These are phyloP conservation scores for Leccinum imitatum DNA, from an alignment of 768 basidiomycete species.

Conservation along the genomic window DNA sequence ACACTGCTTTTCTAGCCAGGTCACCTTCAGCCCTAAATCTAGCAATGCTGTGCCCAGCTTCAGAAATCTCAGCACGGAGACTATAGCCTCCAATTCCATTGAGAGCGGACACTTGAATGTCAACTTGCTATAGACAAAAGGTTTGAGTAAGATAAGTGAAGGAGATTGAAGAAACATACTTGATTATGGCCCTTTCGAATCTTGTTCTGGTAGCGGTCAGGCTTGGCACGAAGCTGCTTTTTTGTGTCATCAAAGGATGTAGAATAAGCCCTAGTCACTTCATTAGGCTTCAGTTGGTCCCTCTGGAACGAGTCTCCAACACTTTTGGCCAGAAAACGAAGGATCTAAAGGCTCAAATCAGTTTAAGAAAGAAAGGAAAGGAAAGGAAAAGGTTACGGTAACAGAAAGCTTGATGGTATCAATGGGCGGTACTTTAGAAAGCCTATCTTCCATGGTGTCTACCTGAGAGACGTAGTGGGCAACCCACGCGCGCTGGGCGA, in stretches of 20 bases:
- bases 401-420: conserved; percentile 28
- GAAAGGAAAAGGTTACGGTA: conserved; percentile 9
- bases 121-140: conserved; percentile 16
- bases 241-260: conserved; percentile 15
- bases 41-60: conserved; percentile 18
- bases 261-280: conserved; percentile 22
- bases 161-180: conserved; percentile 30
- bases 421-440: conserved; percentile 24
- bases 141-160: not conserved
- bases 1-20: conserved; percentile 32
- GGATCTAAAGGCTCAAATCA: conserved; percentile 18
- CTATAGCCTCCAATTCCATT: conserved; percentile 22
- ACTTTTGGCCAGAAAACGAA: conserved; percentile 30
- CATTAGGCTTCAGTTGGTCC: conserved; percentile 27
- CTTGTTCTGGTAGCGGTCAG: conserved; percentile 27
- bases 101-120: conserved; percentile 24
- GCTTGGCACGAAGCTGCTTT: conserved; percentile 15
- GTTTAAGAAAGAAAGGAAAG: not conserved
- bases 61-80: conserved; percentile 20
- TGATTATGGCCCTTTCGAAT: conserved; percentile 34
- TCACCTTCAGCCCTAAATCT: conserved; percentile 21
- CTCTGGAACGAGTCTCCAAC: conserved; percentile 25
- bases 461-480: conserved; percentile 32
- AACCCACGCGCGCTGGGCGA: conserved; percentile 33
- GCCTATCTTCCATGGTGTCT: conserved; percentile 18